Evolutionary conservation across 2,329 filamentous ascomycete genomes (phyloP).

Genomic region (Colletotrichum viniferum): DNA sequence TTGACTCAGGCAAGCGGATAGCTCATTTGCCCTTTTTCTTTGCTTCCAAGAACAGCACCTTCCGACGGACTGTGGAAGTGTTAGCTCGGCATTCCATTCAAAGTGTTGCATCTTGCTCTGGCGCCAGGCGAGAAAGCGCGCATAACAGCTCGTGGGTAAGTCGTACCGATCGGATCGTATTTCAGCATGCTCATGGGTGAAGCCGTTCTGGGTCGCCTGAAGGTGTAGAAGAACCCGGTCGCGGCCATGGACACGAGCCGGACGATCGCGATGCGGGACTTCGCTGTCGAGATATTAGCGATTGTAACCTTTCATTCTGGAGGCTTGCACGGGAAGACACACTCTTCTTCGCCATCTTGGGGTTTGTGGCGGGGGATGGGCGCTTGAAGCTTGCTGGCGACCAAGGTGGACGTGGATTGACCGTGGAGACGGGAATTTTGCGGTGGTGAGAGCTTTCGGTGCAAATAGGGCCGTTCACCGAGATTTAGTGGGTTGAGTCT

Average conservation of each 20-base stretch:
- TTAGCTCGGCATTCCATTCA: neutral
- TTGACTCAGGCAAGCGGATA: neutral
- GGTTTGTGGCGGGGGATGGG: neutral
- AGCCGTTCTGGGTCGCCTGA: constrained; percentile 80
- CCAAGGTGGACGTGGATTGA: constrained; percentile 26
- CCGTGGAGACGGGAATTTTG: constrained; percentile 11
- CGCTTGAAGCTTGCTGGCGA: constrained; percentile 22
- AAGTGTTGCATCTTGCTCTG: too few species aligned
- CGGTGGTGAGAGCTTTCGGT: constrained; percentile 3
- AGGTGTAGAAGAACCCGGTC: constrained; percentile 96
- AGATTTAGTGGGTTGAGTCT: neutral
- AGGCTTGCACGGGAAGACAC: neutral
- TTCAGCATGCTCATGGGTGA: constrained; percentile 96
- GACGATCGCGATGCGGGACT: constrained; percentile 91
- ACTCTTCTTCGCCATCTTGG: constrained; percentile 24
- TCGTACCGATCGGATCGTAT: constrained; percentile 91
- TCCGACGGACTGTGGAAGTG: constrained; percentile 74
- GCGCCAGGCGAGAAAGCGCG: neutral
- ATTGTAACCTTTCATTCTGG: neutral
- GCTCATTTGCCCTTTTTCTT: constrained; percentile 74
- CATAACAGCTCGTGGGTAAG: neutral
- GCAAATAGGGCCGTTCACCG: constrained; percentile 18
- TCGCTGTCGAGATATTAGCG: constrained; percentile 57
- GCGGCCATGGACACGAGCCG: constrained; percentile 98
- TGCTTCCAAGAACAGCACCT: constrained; percentile 93